Percentiles rank a stretch among this genome's conserved stretches.
These are phyloP conservation scores for Apium graveolens DNA, from an alignment of 129 eudicot genomes.

Conservation along the genomic window DNA sequence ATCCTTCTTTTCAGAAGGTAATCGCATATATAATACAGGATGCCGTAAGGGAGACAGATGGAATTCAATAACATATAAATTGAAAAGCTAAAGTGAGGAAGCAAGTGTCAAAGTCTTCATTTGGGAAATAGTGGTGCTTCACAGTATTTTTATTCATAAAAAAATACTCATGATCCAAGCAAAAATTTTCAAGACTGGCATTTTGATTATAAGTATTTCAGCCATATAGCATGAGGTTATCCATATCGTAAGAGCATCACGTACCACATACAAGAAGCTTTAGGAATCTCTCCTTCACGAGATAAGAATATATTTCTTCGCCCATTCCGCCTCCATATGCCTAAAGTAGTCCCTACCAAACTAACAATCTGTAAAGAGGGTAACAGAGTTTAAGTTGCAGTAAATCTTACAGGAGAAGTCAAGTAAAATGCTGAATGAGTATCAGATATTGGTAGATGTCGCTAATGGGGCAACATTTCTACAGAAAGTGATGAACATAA, in stretches of 20 bases:
- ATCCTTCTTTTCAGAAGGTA: not conserved
- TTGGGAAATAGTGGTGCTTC: not conserved
- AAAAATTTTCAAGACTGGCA: not conserved
- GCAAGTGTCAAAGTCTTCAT: not conserved
- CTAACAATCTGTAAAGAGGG: constrained; percentile 60
- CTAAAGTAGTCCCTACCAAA: constrained; percentile 59
- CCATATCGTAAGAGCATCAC: constrained; percentile 9
- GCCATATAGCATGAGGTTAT: not conserved
- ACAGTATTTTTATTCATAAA: no score
- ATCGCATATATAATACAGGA: not conserved
- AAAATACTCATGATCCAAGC: not conserved
- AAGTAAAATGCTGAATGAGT: not conserved
- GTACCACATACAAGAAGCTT: constrained; percentile 78
- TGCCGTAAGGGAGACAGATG: not conserved
- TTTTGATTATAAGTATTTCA: not conserved
- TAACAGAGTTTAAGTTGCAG: not conserved
- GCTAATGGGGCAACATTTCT: not conserved
- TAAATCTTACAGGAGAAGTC: not conserved
- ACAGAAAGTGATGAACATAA: not conserved
- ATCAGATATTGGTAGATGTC: not conserved
- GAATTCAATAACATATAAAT: not conserved
- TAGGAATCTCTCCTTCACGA: constrained; percentile 61
- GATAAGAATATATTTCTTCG: constrained; percentile 52
- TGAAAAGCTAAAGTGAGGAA: not conserved
- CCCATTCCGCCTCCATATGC: constrained; percentile 78